Evolutionary conservation across 108 stramenopile genomes (phyloP).

Genomic region (Cyclotella baltica): DNA sequence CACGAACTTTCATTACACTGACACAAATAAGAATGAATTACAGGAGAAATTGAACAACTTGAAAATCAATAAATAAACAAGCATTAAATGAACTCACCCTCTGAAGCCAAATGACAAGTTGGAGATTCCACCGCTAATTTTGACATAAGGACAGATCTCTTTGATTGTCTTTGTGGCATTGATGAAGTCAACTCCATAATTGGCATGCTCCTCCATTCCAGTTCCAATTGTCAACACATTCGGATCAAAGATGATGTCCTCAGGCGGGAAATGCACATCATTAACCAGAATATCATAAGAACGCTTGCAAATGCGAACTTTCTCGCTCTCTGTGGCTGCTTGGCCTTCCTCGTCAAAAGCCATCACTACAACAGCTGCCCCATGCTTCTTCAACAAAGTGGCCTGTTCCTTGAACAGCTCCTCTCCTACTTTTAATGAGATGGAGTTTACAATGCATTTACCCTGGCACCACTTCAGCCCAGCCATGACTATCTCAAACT

Average conservation of each 20-base stretch:
- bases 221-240: slow-evolving; percentile 99
- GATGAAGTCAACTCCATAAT: slow-evolving; percentile 99
- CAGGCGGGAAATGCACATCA: slow-evolving; percentile 96
- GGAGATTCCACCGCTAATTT: slow-evolving; percentile 98
- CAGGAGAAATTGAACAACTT: no score
- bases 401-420: slow-evolving; percentile 97
- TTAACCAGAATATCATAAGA: slow-evolving; percentile 98
- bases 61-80: no score
- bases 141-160: slow-evolving; percentile 95
- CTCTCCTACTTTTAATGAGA: slow-evolving; percentile 98
- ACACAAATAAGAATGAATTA: no score
- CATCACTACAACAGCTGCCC: slow-evolving; percentile 99
- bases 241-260: slow-evolving; percentile 99
- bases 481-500: slow-evolving; percentile 98
- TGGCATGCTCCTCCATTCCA: slow-evolving; percentile 97
- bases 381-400: slow-evolving; percentile 94
- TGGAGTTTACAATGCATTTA: slow-evolving; percentile 97
- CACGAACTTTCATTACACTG: slow-evolving; percentile 94
- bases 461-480: slow-evolving; percentile 98
- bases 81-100: slow-evolving; percentile 40
- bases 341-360: slow-evolving; percentile 99
- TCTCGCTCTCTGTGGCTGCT: slow-evolving; percentile 96
- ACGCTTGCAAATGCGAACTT: slow-evolving; percentile 99
- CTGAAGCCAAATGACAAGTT: slow-evolving; percentile 99
- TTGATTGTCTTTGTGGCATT: slow-evolving; percentile 94